Evolutionary conservation across 345 rosid species (phyloP).

Genomic region (Eucalyptus marginata): DNA sequence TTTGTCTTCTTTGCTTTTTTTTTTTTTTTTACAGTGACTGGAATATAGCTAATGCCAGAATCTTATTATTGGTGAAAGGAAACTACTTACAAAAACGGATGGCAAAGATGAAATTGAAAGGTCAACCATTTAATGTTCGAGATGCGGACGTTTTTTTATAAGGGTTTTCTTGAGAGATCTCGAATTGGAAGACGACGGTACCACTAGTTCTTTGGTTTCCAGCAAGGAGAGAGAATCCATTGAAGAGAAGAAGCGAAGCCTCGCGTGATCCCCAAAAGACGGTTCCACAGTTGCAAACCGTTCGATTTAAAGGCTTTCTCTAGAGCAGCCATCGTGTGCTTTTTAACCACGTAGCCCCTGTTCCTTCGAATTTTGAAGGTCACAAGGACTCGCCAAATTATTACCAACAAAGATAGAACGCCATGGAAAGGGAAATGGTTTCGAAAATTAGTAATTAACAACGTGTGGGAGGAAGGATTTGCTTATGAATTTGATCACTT

Average conservation of each 20-base stretch:
- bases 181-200: neutral
- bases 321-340: neutral
- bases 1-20: neutral
- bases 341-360: neutral
- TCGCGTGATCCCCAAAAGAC: neutral
- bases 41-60: neutral
- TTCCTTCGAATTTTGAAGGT: neutral
- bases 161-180: neutral
- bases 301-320: neutral
- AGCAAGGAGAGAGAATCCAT: neutral
- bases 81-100: neutral
- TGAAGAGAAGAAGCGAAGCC: neutral
- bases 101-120: neutral
- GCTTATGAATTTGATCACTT: neutral
- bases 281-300: neutral
- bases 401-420: neutral
- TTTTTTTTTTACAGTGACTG: neutral
- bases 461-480: neutral
- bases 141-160: neutral
- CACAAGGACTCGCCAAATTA: neutral
- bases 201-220: neutral
- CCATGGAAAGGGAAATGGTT: neutral
- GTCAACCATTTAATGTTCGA: neutral
- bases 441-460: neutral
- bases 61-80: neutral